These are phyloP conservation scores for Tetrahymena elliotti DNA, from an alignment of 73 alveolate species.

Conservation along the genomic window DNA sequence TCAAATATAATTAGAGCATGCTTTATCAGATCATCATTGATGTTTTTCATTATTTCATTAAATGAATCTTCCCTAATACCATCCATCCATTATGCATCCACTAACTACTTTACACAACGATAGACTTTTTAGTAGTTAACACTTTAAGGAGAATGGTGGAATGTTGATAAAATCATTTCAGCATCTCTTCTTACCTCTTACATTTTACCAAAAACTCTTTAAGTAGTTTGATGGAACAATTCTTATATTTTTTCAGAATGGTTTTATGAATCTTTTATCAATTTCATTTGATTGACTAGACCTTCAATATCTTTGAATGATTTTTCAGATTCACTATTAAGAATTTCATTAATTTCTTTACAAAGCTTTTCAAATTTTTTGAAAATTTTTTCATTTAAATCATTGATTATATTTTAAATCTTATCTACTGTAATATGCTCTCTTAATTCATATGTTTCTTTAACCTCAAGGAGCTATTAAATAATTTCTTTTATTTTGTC, in stretches of 20 bases:
- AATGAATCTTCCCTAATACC: not conserved
- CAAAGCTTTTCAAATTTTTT: not conserved
- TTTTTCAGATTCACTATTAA: not conserved
- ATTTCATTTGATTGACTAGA: not conserved
- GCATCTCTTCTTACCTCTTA: not conserved
- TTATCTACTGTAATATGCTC: not conserved
- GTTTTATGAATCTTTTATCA: too few species aligned
- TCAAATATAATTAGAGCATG: not conserved
- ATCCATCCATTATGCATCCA: not conserved
- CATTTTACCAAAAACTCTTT: not conserved
- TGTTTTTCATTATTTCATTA: not conserved
- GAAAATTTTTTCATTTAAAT: too few species aligned
- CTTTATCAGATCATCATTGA: not conserved
- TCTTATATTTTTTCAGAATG: not conserved
- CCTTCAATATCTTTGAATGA: not conserved
- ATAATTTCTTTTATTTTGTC: too few species aligned
- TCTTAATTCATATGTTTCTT: not conserved
- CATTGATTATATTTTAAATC: too few species aligned
- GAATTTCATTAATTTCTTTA: not conserved
- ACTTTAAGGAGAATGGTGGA: not conserved
- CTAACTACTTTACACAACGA: not conserved
- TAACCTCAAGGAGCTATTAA: not conserved
- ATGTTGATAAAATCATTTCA: not conserved
- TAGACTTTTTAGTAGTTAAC: too few species aligned
- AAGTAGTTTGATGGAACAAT: not conserved